phyloP scores from a whole-genome alignment of 306 rosid genomes.

The Dicorynia guianensis region DNA sequence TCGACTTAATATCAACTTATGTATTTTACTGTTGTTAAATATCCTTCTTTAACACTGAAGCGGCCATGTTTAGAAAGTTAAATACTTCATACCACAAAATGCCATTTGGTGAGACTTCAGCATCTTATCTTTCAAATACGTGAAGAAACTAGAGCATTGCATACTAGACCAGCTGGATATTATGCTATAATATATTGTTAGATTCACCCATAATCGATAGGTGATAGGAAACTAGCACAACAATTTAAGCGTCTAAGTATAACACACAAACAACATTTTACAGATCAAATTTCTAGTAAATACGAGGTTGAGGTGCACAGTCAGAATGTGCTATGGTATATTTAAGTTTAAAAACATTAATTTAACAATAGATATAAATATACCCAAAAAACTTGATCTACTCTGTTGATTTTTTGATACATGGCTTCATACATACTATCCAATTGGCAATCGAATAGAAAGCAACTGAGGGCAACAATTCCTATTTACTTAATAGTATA shows the following conservation, averaged over 20 bases:
- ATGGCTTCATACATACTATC: not conserved
- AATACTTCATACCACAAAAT: slow-evolving; percentile 7
- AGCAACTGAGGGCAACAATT: not conserved
- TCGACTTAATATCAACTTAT: not conserved
- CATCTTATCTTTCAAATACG: slow-evolving; percentile 15
- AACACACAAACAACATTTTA: not conserved
- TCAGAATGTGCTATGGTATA: not conserved
- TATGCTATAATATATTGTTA: slow-evolving; percentile 12
- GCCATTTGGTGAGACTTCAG: not conserved
- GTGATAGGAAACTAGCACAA: slow-evolving; percentile 11
- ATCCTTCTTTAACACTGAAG: not conserved
- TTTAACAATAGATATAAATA: not conserved
- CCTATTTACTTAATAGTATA: not conserved
- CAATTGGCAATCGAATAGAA: not conserved
- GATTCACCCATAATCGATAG: slow-evolving; percentile 16
- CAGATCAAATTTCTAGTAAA: not conserved
- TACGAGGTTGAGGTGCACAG: not conserved
- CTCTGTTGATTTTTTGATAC: not conserved
- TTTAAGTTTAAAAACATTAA: not conserved
- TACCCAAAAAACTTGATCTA: not conserved
- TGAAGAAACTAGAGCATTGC: not conserved
- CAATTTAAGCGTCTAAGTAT: slow-evolving; percentile 4
- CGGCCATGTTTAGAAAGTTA: not conserved
- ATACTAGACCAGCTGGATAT: slow-evolving; percentile 23
- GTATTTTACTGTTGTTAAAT: not conserved